Evolutionary conservation across 306 rosid genomes (phyloP).

Genomic region (Medicago truncatula): DNA sequence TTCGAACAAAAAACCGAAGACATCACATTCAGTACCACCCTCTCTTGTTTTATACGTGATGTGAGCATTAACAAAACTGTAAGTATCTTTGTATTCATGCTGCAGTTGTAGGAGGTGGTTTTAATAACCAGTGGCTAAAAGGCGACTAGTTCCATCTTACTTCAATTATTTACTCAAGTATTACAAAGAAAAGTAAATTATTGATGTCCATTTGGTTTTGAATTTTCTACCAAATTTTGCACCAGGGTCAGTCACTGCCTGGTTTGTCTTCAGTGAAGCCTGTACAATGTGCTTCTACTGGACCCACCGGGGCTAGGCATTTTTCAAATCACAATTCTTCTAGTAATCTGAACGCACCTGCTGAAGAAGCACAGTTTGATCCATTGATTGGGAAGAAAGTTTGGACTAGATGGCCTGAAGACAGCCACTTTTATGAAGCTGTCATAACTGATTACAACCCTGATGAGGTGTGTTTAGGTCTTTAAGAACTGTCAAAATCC

Average conservation of each 20-base stretch:
- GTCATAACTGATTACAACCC: constrained; percentile 76
- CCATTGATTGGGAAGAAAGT: constrained; percentile 85
- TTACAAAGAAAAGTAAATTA: constrained; percentile 19
- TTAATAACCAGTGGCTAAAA: constrained; percentile 31
- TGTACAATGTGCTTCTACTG: constrained; percentile 58
- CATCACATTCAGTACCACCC: constrained; percentile 67
- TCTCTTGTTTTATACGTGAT: constrained; percentile 40
- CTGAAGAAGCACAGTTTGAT: too few relatives aligned
- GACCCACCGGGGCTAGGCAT: constrained; percentile 60
- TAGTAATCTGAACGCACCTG: constrained; percentile 57
- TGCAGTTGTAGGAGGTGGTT: constrained; percentile 43
- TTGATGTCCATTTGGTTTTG: constrained; percentile 21
- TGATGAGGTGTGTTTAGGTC: constrained; percentile 60
- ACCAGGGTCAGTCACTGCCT: constrained; percentile 64
- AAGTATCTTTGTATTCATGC: constrained; percentile 16
- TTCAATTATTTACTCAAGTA: constrained; percentile 19
- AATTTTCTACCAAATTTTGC: constrained; percentile 42
- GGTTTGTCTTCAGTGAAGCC: constrained; percentile 63
- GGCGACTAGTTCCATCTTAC: not conserved
- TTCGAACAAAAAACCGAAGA: constrained; percentile 88
- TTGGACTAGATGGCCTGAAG: constrained; percentile 97
- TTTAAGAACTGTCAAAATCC: constrained; percentile 2
- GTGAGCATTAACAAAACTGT: constrained; percentile 35
- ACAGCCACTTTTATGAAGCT: constrained; percentile 95
- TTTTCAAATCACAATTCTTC: constrained; percentile 66